Percentiles rank a stretch among this genome's conserved stretches.
Conservation (phyloP, 2,329 filamentous ascomycete species). For the Aspergillus terreus region DNA sequence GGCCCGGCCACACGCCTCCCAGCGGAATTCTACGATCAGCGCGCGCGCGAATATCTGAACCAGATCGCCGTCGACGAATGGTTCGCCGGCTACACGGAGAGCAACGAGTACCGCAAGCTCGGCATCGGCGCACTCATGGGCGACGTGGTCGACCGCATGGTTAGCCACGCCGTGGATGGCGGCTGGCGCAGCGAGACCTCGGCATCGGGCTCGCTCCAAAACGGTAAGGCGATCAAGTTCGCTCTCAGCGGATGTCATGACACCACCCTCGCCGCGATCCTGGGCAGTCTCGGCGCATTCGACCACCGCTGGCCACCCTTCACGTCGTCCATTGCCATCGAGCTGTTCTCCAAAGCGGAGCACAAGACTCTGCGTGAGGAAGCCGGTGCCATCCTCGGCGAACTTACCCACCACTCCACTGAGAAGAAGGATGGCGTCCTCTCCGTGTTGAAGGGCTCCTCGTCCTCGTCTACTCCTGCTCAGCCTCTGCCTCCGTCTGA, state of each 20-base stretch:
- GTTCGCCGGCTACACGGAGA: constrained; percentile 84
- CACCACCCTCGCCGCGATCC: constrained; percentile 78
- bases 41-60: constrained; percentile 65
- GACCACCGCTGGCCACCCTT: constrained; percentile 82
- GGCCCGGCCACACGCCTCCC: constrained; percentile 75
- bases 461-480: constrained; percentile 13
- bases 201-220: constrained; percentile 44
- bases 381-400: constrained; percentile 19
- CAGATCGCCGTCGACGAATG: constrained; percentile 82
- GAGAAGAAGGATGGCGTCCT: constrained; percentile 28
- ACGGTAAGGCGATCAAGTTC: constrained; percentile 58
- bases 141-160: constrained; percentile 74
- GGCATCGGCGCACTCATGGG: constrained; percentile 84
- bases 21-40: constrained; percentile 78
- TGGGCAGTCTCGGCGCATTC: constrained; percentile 77
- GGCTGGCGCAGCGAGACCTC: constrained; percentile 50
- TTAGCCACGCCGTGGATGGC: constrained; percentile 59
- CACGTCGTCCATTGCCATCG: constrained; percentile 85
- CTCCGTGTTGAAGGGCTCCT: constrained; percentile 26
- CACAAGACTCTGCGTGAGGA: constrained; percentile 3
- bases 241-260: constrained; percentile 86
- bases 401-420: constrained; percentile 21
- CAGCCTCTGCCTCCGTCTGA: constrained; percentile 20
- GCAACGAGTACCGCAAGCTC: constrained; percentile 77
- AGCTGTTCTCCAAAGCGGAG: constrained; percentile 64